Conservation (phyloP, 768 basidiomycete genomes). For the Fomitopsis pulvina region DNA sequence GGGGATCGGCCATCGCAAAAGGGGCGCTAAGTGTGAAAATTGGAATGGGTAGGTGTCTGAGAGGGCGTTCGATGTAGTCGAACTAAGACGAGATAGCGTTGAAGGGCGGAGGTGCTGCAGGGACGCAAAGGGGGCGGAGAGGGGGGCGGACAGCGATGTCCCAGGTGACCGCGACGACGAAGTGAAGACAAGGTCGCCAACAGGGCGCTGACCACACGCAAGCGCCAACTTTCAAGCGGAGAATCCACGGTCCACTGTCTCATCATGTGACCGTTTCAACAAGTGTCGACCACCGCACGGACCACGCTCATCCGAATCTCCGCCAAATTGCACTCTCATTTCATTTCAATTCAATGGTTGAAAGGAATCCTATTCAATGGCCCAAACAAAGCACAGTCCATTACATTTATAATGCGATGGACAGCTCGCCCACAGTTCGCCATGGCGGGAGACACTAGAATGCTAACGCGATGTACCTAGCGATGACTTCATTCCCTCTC, state of each 20-base stretch:
- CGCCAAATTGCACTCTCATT: no score
- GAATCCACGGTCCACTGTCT: slow-evolving; percentile 36
- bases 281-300: neutral
- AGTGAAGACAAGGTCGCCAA: slow-evolving; percentile 4
- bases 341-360: no score
- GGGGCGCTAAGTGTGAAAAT: neutral
- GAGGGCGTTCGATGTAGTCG: no score
- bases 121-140: slow-evolving; percentile 7
- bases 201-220: slow-evolving; percentile 10
- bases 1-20: slow-evolving; percentile 15
- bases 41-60: neutral
- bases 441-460: slow-evolving; percentile 26
- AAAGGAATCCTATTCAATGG: no score
- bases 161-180: slow-evolving; percentile 6
- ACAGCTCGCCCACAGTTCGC: neutral
- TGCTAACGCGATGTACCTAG: slow-evolving; percentile 48
- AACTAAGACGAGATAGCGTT: slow-evolving; percentile 1
- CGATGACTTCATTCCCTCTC: neutral
- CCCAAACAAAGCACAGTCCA: no score
- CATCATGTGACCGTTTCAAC: slow-evolving; percentile 31
- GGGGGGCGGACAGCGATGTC: slow-evolving; percentile 4
- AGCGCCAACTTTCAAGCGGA: slow-evolving; percentile 34
- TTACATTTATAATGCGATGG: neutral
- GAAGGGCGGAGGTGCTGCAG: slow-evolving; percentile 16
- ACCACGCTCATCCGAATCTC: no score